Conservation (phyloP, 2,329 filamentous ascomycete species). For the Metarhizium rileyi region DNA sequence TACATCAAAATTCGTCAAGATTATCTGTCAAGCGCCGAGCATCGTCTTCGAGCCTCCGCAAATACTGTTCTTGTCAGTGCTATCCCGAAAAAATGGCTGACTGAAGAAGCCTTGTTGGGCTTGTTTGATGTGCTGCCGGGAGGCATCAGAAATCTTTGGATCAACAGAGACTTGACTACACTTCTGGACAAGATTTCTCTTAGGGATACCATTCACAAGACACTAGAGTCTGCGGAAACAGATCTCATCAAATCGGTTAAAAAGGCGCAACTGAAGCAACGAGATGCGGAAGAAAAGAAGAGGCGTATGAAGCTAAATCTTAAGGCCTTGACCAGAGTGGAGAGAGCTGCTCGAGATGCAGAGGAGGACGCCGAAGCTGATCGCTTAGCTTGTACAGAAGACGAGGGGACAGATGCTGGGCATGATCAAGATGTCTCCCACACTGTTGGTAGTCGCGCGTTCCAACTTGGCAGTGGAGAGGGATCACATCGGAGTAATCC, state of each 20-base stretch:
- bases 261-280: slow-evolving; percentile 63
- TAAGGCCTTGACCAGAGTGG: slow-evolving; percentile 40
- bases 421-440: slow-evolving; percentile 45
- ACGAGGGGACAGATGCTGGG: slow-evolving; percentile 42
- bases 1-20: slow-evolving; percentile 93
- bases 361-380: slow-evolving; percentile 40
- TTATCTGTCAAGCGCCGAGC: slow-evolving; percentile 88
- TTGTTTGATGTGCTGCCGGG: slow-evolving; percentile 95
- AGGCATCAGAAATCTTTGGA: slow-evolving; percentile 90
- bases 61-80: slow-evolving; percentile 90
- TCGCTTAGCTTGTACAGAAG: slow-evolving; percentile 36
- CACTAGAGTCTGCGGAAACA: slow-evolving; percentile 75
- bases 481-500: background rate
- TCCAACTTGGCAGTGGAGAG: slow-evolving; percentile 11
- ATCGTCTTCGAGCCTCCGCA: slow-evolving; percentile 84
- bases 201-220: slow-evolving; percentile 59
- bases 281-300: slow-evolving; percentile 54
- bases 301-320: slow-evolving; percentile 42
- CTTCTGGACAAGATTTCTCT: slow-evolving; percentile 75
- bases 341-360: slow-evolving; percentile 36
- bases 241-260: slow-evolving; percentile 73
- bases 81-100: slow-evolving; percentile 87
- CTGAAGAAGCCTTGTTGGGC: slow-evolving; percentile 66
- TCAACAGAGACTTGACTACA: slow-evolving; percentile 80
- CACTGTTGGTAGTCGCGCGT: slow-evolving; percentile 35